These are phyloP conservation scores for Albophoma yamanashiensis DNA, from an alignment of 2,329 filamentous ascomycete species.

Conservation along the genomic window DNA sequence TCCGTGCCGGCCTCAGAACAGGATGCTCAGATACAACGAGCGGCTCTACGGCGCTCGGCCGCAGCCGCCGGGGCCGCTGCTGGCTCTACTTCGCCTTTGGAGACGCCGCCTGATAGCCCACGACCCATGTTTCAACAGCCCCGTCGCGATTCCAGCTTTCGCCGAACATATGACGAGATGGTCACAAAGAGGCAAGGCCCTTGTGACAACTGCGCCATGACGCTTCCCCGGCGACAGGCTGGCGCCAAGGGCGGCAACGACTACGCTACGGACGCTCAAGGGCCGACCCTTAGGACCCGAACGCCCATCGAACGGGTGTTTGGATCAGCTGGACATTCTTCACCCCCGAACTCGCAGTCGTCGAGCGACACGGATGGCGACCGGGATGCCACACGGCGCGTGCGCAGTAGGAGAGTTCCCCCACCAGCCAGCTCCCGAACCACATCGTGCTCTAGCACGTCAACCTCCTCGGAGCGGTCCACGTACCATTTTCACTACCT, in stretches of 20 bases:
- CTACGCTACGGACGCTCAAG: conserved; percentile 27
- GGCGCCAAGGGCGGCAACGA: conserved; percentile 13
- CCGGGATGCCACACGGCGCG: conserved; percentile 28
- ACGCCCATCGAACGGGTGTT: conserved; percentile 50
- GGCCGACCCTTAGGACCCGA: conserved; percentile 49
- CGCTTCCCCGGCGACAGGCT: conserved; percentile 36
- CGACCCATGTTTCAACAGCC: conserved; percentile 27
- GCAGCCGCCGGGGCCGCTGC: conserved; percentile 12
- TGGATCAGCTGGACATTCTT: conserved; percentile 32
- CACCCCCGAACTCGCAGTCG: conserved; percentile 41
- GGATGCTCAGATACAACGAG: conserved; percentile 31
- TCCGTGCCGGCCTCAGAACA: conserved; percentile 33
- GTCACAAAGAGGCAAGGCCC: conserved; percentile 52
- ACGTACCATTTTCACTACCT: conserved; percentile 52
- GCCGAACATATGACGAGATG: conserved; percentile 54
- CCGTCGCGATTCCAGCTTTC: conserved; percentile 48
- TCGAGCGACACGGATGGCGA: conserved; percentile 43
- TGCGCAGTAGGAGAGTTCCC: conserved; percentile 28
- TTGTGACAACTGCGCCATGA: conserved; percentile 60
- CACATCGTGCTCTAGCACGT: conserved; percentile 43
- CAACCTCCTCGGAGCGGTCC: conserved; percentile 33
- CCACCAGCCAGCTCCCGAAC: conserved; percentile 31
- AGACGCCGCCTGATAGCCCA: conserved; percentile 49
- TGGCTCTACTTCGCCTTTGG: conserved; percentile 30
- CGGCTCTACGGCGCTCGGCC: conserved; percentile 29